A percentile compares a stretch with the other conserved stretches of the same genome.
phyloP scores from a whole-genome alignment of 164 flowering plant species.

The Akebia trifoliata region DNA sequence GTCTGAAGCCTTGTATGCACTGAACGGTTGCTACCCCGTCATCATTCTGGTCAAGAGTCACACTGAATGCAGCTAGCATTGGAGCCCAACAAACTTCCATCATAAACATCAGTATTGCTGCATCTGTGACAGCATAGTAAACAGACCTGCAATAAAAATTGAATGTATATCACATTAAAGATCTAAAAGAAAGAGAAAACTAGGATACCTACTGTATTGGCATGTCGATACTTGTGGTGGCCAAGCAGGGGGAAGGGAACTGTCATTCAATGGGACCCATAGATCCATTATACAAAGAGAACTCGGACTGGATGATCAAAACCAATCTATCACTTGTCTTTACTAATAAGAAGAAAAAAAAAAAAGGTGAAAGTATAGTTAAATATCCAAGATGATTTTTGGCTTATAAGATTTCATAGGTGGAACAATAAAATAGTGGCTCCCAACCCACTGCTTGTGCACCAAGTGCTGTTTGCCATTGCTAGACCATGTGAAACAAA shows the following conservation, averaged over 20 bases:
- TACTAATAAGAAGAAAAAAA: not conserved
- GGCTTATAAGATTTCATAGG: not conserved
- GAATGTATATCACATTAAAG: not conserved
- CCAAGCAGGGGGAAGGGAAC: not conserved
- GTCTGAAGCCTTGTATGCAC: slow-evolving; percentile 78
- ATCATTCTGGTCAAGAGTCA: slow-evolving; percentile 96
- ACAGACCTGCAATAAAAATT: slow-evolving; percentile 53
- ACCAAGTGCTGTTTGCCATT: not conserved
- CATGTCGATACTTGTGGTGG: not conserved
- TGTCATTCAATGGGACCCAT: not conserved
- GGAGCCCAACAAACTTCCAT: slow-evolving; percentile 99
- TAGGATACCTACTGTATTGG: no score
- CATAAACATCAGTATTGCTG: slow-evolving; percentile 88
- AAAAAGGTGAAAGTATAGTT: not conserved
- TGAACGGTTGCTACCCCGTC: slow-evolving; percentile 73
- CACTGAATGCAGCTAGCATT: slow-evolving; percentile 97
- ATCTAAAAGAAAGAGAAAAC: not conserved
- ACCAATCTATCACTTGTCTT: not conserved
- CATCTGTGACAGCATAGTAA: slow-evolving; percentile 76
- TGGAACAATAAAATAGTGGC: not conserved
- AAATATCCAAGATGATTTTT: not conserved
- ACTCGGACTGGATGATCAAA: not conserved
- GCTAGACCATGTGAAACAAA: no score
- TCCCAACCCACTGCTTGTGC: not conserved
- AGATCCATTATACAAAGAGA: not conserved